These are phyloP conservation scores for Chytriomyces confervae DNA, from an alignment of 192 early-diverging fungal species.

Conservation along the genomic window DNA sequence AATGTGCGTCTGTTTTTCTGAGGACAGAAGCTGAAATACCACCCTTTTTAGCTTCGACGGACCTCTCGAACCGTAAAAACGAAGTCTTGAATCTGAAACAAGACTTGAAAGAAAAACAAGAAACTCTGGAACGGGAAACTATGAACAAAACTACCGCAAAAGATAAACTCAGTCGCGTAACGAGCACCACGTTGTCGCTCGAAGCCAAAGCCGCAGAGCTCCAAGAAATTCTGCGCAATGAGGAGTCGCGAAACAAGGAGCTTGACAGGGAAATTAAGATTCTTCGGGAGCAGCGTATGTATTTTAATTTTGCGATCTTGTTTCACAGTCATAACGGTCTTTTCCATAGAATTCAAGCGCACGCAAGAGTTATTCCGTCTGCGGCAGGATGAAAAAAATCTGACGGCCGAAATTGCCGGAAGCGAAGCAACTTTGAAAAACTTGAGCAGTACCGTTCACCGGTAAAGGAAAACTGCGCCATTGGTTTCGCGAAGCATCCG, in stretches of 20 bases:
- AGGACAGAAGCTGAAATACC: not conserved
- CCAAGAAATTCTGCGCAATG: slow-evolving; percentile 58
- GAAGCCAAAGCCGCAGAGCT: slow-evolving; percentile 59
- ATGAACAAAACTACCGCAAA: slow-evolving; percentile 41
- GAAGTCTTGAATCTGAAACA: slow-evolving; percentile 55
- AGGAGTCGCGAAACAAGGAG: slow-evolving; percentile 55
- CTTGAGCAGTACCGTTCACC: slow-evolving; percentile 56
- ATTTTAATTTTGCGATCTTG: not conserved
- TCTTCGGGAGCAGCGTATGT: slow-evolving; percentile 55
- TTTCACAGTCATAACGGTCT: not conserved
- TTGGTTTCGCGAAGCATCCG: not conserved
- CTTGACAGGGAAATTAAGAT: slow-evolving; percentile 62
- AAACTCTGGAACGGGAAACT: slow-evolving; percentile 47
- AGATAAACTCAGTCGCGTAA: slow-evolving; percentile 43
- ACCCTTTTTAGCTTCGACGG: slow-evolving; percentile 51
- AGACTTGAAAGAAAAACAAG: slow-evolving; percentile 53
- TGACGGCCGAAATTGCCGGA: slow-evolving; percentile 58
- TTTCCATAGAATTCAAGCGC: slow-evolving; percentile 56
- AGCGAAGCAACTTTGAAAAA: slow-evolving; percentile 59
- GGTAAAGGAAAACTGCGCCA: slow-evolving; percentile 18
- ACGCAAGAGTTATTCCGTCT: slow-evolving; percentile 63
- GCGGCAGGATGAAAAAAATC: slow-evolving; percentile 61
- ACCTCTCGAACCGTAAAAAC: slow-evolving; percentile 49
- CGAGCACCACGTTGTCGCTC: slow-evolving; percentile 53
- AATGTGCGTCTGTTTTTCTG: not conserved